These are phyloP conservation scores for Claviceps lovelessii DNA, from an alignment of 2,329 filamentous ascomycete genomes.

Conservation along the genomic window DNA sequence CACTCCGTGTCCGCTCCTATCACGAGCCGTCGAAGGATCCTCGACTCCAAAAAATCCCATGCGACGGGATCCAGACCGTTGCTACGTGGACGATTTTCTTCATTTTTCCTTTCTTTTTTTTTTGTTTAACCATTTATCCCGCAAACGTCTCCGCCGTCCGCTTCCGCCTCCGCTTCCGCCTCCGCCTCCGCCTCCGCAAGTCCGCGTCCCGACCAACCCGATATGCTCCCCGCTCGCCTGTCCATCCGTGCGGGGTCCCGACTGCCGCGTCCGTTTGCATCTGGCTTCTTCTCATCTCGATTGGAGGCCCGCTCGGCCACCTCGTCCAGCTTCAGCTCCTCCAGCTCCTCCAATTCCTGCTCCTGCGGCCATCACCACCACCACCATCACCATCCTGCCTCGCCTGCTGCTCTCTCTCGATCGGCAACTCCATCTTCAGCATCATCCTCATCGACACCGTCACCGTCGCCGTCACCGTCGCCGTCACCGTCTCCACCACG, in stretches of 20 bases:
- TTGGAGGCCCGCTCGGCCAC: background rate
- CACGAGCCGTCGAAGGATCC: background rate
- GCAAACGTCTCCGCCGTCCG: background rate
- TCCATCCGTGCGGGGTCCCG: background rate
- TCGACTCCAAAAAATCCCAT: background rate
- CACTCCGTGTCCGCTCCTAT: background rate
- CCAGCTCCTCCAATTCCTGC: conserved; percentile 1
- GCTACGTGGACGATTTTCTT: too few relatives aligned
- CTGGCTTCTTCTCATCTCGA: background rate
- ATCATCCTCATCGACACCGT: background rate
- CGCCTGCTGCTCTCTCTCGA: background rate
- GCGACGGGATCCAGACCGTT: too few relatives aligned
- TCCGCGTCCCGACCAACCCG: background rate
- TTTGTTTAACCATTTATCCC: background rate
- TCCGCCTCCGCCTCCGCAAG: too few relatives aligned
- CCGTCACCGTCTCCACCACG: background rate
- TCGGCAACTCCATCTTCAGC: background rate
- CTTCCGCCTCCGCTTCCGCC: background rate
- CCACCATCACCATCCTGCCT: background rate
- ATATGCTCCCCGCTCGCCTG: background rate
- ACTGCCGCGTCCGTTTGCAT: background rate
- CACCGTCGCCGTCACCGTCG: background rate
- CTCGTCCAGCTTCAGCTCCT: too few relatives aligned
- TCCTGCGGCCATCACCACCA: background rate
- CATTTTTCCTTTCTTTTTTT: too few relatives aligned